phyloP scores from a whole-genome alignment of 1,284 basidiomycete genomes.

The Malassezia japonica region DNA sequence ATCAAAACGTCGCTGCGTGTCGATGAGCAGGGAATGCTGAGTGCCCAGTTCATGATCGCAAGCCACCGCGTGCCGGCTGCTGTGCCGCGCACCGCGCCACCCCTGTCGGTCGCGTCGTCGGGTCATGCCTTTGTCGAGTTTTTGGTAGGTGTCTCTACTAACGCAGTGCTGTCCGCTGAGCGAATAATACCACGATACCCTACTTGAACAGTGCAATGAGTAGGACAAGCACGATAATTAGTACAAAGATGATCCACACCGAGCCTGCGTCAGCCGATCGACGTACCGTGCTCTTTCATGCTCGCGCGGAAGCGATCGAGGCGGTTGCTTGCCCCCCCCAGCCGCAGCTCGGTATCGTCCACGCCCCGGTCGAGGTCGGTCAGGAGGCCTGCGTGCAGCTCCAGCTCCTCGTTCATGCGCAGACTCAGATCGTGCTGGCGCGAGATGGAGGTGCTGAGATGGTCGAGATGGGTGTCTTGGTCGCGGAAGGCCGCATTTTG shows the following conservation, averaged over 20 bases:
- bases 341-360: constrained; percentile 28
- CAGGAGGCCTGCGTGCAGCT: constrained; percentile 35
- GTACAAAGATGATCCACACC: constrained; percentile 26
- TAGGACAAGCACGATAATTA: constrained; percentile 34
- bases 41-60: constrained; percentile 40
- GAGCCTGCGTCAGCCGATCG: constrained; percentile 15
- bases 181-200: constrained; percentile 12
- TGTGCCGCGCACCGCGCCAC: neutral
- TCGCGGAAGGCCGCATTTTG: constrained; percentile 27
- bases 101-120: constrained; percentile 20
- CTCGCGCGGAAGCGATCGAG: constrained; percentile 30
- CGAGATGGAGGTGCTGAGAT: constrained; percentile 30
- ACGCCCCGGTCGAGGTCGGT: constrained; percentile 30
- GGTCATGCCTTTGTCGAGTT: constrained; percentile 34
- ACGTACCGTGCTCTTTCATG: constrained; percentile 40
- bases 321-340: constrained; percentile 31
- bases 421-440: constrained; percentile 40
- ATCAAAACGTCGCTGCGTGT: constrained; percentile 34
- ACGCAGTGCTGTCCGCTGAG: constrained; percentile 25
- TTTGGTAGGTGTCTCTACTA: constrained; percentile 16
- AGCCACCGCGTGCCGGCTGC: constrained; percentile 17
- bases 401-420: constrained; percentile 46
- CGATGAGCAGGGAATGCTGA: constrained; percentile 34
- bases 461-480: constrained; percentile 39
- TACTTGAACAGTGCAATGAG: constrained; percentile 38